These are phyloP conservation scores for Mercurialis annua DNA, from an alignment of 345 rosid genomes.

Conservation along the genomic window DNA sequence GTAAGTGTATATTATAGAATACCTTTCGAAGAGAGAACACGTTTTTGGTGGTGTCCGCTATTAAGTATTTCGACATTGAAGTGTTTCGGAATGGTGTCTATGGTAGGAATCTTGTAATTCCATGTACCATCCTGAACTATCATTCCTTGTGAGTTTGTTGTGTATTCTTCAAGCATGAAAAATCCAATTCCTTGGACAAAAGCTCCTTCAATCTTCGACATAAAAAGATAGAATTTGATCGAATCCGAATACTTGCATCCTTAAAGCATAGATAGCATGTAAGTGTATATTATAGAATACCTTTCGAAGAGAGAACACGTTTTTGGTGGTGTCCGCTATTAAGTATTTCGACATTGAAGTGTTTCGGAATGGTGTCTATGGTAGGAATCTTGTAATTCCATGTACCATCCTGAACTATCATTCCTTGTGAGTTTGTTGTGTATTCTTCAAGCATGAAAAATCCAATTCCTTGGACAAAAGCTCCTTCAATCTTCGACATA, in stretches of 20 bases:
- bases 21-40: conserved; percentile 92
- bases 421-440: conserved; percentile 65
- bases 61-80: conserved; percentile 71
- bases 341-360: conserved; percentile 68
- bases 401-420: conserved; percentile 64
- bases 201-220: conserved; percentile 87
- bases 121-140: conserved; percentile 71
- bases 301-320: conserved; percentile 89
- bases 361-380: conserved; percentile 69
- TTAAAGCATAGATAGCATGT: too few species aligned
- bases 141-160: conserved; percentile 67
- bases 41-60: conserved; percentile 70
- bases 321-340: conserved; percentile 71
- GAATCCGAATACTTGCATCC: too few species aligned
- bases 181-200: too few species aligned
- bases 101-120: conserved; percentile 79
- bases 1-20: too few species aligned
- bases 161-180: conserved; percentile 92
- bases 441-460: conserved; percentile 95
- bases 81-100: conserved; percentile 73
- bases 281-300: too few species aligned
- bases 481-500: conserved; percentile 87
- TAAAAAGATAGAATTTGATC: too few species aligned
- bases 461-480: conserved; percentile 87
- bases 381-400: conserved; percentile 90